A percentile compares a stretch with the other conserved stretches of the same genome.
phyloP scores from a whole-genome alignment of 768 basidiomycete species.

The Tulasnella sp. region DNA sequence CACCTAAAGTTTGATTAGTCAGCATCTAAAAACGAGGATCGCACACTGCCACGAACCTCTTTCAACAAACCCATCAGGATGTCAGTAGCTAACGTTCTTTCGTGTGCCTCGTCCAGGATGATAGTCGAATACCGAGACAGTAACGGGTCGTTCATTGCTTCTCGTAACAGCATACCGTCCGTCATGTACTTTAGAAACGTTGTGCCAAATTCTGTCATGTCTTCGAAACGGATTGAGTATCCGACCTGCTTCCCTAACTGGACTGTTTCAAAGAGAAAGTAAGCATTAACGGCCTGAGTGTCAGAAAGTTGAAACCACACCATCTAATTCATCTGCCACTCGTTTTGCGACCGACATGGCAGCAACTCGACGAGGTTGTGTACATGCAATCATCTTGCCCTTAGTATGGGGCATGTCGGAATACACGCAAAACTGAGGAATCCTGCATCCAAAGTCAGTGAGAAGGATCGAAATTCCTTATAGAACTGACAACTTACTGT shows the following conservation, averaged over 20 bases:
- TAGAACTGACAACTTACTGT: constrained; percentile 43
- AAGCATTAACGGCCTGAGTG: neutral
- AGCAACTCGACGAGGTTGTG: constrained; percentile 90
- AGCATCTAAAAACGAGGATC: neutral
- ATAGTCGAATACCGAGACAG: constrained; percentile 89
- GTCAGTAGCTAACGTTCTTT: constrained; percentile 93
- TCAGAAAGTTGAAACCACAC: constrained; percentile 32
- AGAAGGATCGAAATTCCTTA: neutral
- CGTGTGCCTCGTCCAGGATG: constrained; percentile 97
- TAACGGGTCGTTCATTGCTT: constrained; percentile 93
- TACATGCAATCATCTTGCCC: constrained; percentile 89
- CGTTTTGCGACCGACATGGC: constrained; percentile 98
- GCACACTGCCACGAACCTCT: constrained; percentile 27
- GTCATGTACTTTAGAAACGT: constrained; percentile 99
- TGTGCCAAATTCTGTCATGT: constrained; percentile 77
- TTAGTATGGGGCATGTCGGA: constrained; percentile 84
- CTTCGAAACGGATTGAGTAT: constrained; percentile 97
- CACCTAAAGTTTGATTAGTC: constrained; percentile 26
- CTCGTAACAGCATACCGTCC: constrained; percentile 85
- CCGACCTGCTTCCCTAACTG: constrained; percentile 89
- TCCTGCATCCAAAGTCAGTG: constrained; percentile 37
- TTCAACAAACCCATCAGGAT: constrained; percentile 97
- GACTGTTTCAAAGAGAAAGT: constrained; percentile 34
- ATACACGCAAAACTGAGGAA: constrained; percentile 92
- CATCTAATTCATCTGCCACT: constrained; percentile 98